Evolutionary conservation across 768 basidiomycete species (phyloP).

Genomic region (Suillus subaureus): DNA sequence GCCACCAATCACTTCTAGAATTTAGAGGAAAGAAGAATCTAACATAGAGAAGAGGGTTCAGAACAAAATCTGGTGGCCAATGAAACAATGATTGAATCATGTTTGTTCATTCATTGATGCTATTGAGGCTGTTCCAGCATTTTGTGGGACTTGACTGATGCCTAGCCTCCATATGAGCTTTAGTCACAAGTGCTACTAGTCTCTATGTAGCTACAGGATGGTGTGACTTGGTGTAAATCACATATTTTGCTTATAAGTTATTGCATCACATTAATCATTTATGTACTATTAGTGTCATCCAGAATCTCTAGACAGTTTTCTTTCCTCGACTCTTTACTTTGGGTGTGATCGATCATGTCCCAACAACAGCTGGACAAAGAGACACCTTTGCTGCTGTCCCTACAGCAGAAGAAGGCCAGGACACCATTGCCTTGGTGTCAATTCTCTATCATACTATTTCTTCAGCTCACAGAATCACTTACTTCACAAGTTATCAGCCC

Average conservation of each 20-base stretch:
- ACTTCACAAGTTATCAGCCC: conserved; percentile 78
- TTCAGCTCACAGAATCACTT: conserved; percentile 78
- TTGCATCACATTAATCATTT: neutral
- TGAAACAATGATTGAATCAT: neutral
- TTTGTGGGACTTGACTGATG: neutral
- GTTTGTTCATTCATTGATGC: neutral
- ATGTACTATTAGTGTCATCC: neutral
- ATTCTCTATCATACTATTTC: conserved; percentile 66
- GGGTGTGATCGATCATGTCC: conserved; percentile 23
- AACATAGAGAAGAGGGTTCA: no score
- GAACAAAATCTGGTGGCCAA: no score
- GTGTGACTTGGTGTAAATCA: no score
- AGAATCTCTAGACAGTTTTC: neutral
- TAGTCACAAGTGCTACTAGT: neutral
- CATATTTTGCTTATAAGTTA: neutral
- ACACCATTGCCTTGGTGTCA: conserved; percentile 73
- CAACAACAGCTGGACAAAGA: conserved; percentile 51
- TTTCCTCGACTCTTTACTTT: conserved; percentile 9
- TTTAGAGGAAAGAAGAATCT: no score
- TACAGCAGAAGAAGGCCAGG: conserved; percentile 35
- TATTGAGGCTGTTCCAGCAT: neutral
- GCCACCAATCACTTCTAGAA: no score
- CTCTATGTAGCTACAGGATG: neutral
- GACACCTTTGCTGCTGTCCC: conserved; percentile 53
- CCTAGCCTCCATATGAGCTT: neutral